phyloP scores from a whole-genome alignment of 2,329 filamentous ascomycete genomes.

The Cryphonectria japonica region DNA sequence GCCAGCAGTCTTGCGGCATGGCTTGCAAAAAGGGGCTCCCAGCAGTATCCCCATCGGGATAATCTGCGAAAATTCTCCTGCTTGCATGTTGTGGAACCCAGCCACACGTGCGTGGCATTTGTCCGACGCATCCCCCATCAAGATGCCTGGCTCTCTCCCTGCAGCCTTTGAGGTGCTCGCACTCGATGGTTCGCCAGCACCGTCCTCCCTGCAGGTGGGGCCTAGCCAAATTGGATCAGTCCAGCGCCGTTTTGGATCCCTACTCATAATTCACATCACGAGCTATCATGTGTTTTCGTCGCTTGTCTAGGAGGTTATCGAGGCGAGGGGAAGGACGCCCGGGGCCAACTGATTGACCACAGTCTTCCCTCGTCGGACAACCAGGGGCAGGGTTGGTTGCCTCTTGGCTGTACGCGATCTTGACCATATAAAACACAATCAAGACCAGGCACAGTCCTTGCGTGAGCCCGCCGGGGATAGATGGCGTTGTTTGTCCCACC shows the following conservation, averaged over 20 bases:
- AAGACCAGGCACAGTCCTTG: constrained; percentile 14
- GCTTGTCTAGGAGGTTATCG: background rate
- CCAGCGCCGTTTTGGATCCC: background rate
- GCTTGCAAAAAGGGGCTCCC: constrained; percentile 1
- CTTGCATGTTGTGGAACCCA: constrained; percentile 17
- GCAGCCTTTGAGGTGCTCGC: constrained; percentile 15
- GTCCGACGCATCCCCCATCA: constrained; percentile 22
- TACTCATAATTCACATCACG: background rate
- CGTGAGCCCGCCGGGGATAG: constrained; percentile 14
- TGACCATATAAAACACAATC: constrained; percentile 6
- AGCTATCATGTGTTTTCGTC: background rate
- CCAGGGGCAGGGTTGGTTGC: constrained; percentile 7
- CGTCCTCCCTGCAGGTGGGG: background rate
- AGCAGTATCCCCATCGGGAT: background rate
- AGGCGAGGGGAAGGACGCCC: background rate
- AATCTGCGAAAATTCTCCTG: constrained; percentile 2
- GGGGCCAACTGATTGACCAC: background rate
- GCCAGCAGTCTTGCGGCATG: background rate
- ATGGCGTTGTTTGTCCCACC: constrained; percentile 20
- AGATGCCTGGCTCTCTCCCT: constrained; percentile 13
- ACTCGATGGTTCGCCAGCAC: constrained; percentile 9
- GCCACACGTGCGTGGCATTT: constrained; percentile 27
- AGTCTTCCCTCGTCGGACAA: background rate
- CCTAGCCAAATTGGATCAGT: background rate
- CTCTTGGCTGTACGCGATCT: background rate